Evolutionary conservation across 768 basidiomycete species (phyloP).

Genomic region (Rhodotorula taiwanensis): DNA sequence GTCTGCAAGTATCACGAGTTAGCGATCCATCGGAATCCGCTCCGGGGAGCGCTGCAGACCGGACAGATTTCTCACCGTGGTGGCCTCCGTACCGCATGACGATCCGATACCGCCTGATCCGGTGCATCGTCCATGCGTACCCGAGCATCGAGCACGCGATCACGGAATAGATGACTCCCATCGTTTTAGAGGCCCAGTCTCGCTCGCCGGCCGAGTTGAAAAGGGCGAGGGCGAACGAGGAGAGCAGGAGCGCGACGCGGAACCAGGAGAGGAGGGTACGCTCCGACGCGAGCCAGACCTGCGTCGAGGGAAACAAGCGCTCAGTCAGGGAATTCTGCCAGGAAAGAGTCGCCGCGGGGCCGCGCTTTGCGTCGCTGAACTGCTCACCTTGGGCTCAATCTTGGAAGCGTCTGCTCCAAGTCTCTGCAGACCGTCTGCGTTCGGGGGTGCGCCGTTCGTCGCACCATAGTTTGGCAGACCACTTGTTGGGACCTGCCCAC

Average conservation of each 20-base stretch:
- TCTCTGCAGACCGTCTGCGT: constrained; percentile 20
- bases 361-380: no score
- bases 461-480: constrained; percentile 21
- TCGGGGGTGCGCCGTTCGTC: constrained; percentile 10
- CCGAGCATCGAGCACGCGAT: constrained; percentile 70
- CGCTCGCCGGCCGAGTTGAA: constrained; percentile 67
- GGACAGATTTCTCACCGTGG: constrained; percentile 83
- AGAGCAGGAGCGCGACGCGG: constrained; percentile 73
- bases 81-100: constrained; percentile 77
- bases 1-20: constrained; percentile 57
- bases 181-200: constrained; percentile 52
- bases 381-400: constrained; percentile 36
- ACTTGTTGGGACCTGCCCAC: neutral
- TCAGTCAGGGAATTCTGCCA: neutral
- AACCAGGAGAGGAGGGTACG: constrained; percentile 84
- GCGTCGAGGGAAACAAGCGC: neutral
- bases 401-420: constrained; percentile 29
- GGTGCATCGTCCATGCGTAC: constrained; percentile 80
- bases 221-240: constrained; percentile 74
- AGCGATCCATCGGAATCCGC: no score
- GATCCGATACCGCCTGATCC: constrained; percentile 83
- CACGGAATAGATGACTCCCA: constrained; percentile 74
- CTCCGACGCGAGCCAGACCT: constrained; percentile 39
- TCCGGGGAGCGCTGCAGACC: no score
- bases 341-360: neutral